A percentile compares a stretch with the other conserved stretches of the same genome.
Conservation (phyloP, 2,329 filamentous ascomycete species). For the Colletotrichum lini region DNA sequence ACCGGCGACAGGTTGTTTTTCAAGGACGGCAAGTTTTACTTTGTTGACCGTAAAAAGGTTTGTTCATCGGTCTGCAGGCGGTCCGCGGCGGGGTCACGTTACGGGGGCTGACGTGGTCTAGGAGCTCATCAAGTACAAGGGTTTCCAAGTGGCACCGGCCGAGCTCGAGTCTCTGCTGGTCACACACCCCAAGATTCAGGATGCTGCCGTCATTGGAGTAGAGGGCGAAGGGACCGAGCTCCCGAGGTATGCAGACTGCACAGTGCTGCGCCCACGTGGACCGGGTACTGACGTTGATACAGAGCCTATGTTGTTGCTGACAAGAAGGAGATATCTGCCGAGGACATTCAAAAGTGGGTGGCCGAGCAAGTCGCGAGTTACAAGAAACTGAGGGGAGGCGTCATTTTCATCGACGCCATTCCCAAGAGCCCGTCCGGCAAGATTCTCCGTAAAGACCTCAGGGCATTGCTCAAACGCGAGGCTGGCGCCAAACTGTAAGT, state of each 20-base stretch:
- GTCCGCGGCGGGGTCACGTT: not conserved
- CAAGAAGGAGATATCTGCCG: constrained; percentile 47
- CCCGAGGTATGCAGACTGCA: constrained; percentile 60
- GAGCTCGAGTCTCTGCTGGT: constrained; percentile 69
- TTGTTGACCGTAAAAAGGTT: constrained; percentile 84
- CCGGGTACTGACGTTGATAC: not conserved
- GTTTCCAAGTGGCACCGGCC: constrained; percentile 77
- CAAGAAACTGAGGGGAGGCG: constrained; percentile 79
- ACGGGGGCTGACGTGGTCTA: constrained; percentile 50
- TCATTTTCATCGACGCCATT: constrained; percentile 77
- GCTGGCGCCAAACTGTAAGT: constrained; percentile 26
- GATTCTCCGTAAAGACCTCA: constrained; percentile 59
- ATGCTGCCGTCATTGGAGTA: constrained; percentile 75
- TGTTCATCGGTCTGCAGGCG: not conserved
- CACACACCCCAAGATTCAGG: constrained; percentile 59
- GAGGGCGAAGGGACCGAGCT: constrained; percentile 61
- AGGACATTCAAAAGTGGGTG: constrained; percentile 49
- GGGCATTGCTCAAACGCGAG: constrained; percentile 54
- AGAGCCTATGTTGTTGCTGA: constrained; percentile 54
- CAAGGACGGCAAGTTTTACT: constrained; percentile 79
- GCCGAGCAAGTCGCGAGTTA: constrained; percentile 59
- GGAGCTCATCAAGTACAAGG: constrained; percentile 73
- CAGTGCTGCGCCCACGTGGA: constrained; percentile 41
- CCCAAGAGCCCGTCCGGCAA: constrained; percentile 78
- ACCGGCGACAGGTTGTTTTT: constrained; percentile 85